Evolutionary conservation across 257 asterid species (phyloP), one percentile per base, ranked within the genome.

Genomic region (Fraxinus excelsior): DNA sequence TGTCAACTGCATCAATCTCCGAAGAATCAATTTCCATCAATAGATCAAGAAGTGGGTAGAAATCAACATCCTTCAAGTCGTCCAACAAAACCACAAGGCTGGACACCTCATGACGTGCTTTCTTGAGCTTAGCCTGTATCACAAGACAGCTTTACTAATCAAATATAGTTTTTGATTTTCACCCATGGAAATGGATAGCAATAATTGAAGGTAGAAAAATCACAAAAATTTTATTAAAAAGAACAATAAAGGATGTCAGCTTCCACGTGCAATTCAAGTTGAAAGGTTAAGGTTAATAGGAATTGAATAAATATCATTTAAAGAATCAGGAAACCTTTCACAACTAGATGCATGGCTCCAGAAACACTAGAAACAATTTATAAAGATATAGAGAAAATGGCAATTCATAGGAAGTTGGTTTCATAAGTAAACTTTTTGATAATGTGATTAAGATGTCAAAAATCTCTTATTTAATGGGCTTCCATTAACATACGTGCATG

Each of bases 1-100:
- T 71, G 90, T 92, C 98, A 78, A 92, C 97, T 40, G 96, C 97
- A 78, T 94, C 96, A 72, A 94, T 88, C 84, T 94, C 97, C 16
- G 97, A 92, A 79, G 69, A 72, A 81, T 92, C 94, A 71, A 89
- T 83, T 72, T 88, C 90, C 81, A 62, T 84, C 62, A 94, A 82
- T 69, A 92, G 86, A 40, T 85, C 88, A 60, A 80, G 88, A 84
- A 94, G 91, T 75, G 98, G 92, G 80, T 75, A 46, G 82, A 85
- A 84, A 84, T 92, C 97, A 76, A 76, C 89, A 82, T 91, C 96
- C 85, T 82, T 86, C 81, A 94, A 82, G 82, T 82, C 90, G 76
- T 94, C 97, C 83, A 92, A 78, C 53, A 85, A 80, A 79, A 94
- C 76, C 76, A 82, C 83, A 60, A 94, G 83, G 74, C 71, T 81